Conservation (phyloP, 1,284 basidiomycete genomes). For the Sporisorium graminicola region DNA sequence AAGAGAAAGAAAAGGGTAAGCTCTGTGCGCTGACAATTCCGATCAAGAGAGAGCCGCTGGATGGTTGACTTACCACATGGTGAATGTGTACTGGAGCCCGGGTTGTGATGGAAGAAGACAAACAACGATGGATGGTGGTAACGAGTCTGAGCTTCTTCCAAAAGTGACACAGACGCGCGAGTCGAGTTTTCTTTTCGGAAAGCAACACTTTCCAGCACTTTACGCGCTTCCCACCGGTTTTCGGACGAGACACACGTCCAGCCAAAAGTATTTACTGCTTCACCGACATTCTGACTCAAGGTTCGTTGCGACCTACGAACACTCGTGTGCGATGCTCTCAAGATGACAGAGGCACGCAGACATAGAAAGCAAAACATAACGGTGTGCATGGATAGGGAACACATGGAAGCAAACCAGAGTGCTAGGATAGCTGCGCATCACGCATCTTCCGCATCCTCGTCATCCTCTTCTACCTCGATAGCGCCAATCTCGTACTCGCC, state of each 20-base stretch:
- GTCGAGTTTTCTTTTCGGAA: constrained; percentile 14
- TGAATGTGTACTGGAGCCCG: background rate
- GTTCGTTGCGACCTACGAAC: too few species aligned
- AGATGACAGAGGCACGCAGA: too few species aligned
- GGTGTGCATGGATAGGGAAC: background rate
- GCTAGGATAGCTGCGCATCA: background rate
- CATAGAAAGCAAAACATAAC: background rate
- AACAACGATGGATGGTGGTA: background rate
- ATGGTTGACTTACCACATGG: constrained; percentile 27
- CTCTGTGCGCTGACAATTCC: background rate
- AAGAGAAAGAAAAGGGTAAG: background rate
- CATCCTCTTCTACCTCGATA: constrained; percentile 61
- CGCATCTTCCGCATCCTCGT: constrained; percentile 22
- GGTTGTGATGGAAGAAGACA: background rate
- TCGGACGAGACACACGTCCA: constrained; percentile 24
- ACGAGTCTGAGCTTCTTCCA: background rate
- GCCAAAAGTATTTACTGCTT: background rate
- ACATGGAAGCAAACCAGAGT: background rate
- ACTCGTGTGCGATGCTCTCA: too few species aligned
- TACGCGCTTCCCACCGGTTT: constrained; percentile 19
- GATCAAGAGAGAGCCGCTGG: background rate
- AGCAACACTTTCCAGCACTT: constrained; percentile 34
- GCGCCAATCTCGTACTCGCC: constrained; percentile 66
- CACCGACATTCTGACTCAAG: background rate
- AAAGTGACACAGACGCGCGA: constrained; percentile 17